phyloP scores from a whole-genome alignment of 2,329 filamentous ascomycete genomes.

The Teratosphaeriaceae sp. region DNA sequence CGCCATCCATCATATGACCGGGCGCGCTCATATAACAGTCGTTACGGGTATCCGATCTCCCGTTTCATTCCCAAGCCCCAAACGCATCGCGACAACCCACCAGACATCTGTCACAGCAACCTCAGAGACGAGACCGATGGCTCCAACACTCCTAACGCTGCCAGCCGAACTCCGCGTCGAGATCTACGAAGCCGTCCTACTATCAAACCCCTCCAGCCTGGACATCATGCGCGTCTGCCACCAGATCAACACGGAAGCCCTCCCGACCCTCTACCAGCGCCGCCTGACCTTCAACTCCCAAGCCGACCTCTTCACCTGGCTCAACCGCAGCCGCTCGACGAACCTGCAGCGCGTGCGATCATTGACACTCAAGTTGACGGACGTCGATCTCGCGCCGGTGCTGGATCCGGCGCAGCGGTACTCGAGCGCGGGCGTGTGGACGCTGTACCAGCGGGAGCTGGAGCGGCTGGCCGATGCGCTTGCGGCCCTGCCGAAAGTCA shows the following conservation, averaged over 20 bases:
- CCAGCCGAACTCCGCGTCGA: slow-evolving; percentile 12
- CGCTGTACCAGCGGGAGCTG: slow-evolving; percentile 22
- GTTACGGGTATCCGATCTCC: too few species aligned
- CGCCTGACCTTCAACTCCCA: slow-evolving; percentile 21
- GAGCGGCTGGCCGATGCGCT: slow-evolving; percentile 17
- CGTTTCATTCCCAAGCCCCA: not conserved
- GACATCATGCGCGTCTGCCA: slow-evolving; percentile 14
- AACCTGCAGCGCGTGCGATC: slow-evolving; percentile 19
- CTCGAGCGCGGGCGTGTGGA: slow-evolving; percentile 14
- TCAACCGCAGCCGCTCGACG: slow-evolving; percentile 12
- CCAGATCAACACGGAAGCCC: slow-evolving; percentile 20
- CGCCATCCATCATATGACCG: too few species aligned
- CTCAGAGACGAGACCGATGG: not conserved
- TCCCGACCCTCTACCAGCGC: slow-evolving; percentile 16
- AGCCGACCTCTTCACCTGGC: slow-evolving; percentile 21
- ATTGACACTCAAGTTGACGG: slow-evolving; percentile 18
- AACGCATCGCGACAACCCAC: not conserved
- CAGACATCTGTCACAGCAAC: not conserved
- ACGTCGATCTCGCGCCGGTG: slow-evolving; percentile 22
- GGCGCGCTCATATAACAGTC: too few species aligned
- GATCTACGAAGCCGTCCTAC: slow-evolving; percentile 11
- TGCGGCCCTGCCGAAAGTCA: slow-evolving; percentile 14
- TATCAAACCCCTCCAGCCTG: not conserved
- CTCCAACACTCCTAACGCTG: slow-evolving; percentile 9
- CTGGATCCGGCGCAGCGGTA: slow-evolving; percentile 8